Conservation (phyloP, 768 basidiomycete genomes). For the Rhodotorula toruloides region DNA sequence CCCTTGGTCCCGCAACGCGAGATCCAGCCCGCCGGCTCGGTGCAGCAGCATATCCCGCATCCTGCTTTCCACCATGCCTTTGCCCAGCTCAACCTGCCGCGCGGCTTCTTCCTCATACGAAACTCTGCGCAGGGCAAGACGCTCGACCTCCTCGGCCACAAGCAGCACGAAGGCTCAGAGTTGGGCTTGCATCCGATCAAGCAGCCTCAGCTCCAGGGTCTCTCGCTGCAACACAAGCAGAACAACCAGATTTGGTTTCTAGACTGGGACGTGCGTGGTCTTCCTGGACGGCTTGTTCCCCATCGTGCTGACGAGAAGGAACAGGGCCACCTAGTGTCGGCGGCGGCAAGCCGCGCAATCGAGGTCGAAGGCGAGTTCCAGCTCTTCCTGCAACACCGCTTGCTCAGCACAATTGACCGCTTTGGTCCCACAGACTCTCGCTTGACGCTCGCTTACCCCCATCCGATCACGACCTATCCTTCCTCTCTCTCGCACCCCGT, state of each 20-base stretch:
- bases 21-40: neutral
- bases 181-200: slow-evolving; percentile 32
- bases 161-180: slow-evolving; percentile 6
- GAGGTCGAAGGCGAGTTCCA: slow-evolving; percentile 9
- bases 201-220: slow-evolving; percentile 9
- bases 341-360: neutral
- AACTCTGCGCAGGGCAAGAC: slow-evolving; percentile 28
- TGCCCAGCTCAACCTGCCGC: slow-evolving; percentile 8
- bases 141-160: slow-evolving; percentile 21
- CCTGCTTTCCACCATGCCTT: neutral
- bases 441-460: slow-evolving; percentile 10
- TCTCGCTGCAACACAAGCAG: slow-evolving; percentile 8
- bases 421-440: neutral
- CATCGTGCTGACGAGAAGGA: too few relatives aligned
- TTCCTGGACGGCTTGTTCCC: too few relatives aligned
- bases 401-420: neutral
- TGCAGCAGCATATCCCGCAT: neutral
- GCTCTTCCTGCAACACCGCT: neutral
- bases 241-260: slow-evolving; percentile 31
- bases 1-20: neutral
- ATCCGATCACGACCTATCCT: slow-evolving; percentile 13
- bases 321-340: slow-evolving; percentile 19
- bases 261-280: slow-evolving; percentile 17
- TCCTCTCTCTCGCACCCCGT: slow-evolving; percentile 19
- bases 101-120: slow-evolving; percentile 25